A percentile compares a stretch with the other conserved stretches of the same genome.
phyloP scores from a whole-genome alignment of 306 rosid genomes.

The Astragalus membranaceus region DNA sequence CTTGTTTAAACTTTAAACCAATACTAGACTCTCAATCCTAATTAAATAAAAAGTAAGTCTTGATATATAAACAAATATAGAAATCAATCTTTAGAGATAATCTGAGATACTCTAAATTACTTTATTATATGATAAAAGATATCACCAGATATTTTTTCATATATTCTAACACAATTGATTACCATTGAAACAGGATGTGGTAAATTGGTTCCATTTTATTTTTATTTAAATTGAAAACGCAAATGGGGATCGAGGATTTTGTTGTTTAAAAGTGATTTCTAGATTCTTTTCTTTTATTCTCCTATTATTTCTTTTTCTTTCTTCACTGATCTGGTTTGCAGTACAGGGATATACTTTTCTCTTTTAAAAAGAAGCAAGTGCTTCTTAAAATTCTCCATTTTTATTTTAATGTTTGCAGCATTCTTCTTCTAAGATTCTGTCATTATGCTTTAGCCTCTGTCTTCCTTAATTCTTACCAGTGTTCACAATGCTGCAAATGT shows the following conservation, averaged over 20 bases:
- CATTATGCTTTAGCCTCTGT: neutral
- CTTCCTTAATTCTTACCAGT: neutral
- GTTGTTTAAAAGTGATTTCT: neutral
- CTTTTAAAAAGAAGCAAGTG: neutral
- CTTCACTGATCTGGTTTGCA: neutral
- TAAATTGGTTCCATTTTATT: slow-evolving; percentile 4
- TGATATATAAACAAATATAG: neutral
- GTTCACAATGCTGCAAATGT: slow-evolving; percentile 13
- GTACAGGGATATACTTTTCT: slow-evolving; percentile 4
- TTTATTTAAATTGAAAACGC: neutral
- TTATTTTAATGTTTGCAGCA: neutral
- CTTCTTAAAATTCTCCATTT: neutral
- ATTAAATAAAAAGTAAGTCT: neutral
- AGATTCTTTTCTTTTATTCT: neutral
- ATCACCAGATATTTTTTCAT: neutral
- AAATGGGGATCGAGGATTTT: neutral
- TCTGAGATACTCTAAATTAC: neutral
- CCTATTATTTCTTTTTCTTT: neutral
- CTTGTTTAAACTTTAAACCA: neutral
- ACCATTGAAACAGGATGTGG: neutral
- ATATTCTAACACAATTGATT: neutral
- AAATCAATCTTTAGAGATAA: neutral
- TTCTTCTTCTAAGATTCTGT: slow-evolving; percentile 6
- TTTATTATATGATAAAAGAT: neutral
- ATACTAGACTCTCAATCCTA: neutral